These are phyloP conservation scores for Dactylis glomerata DNA, from an alignment of 176 grass and related monocot genomes.

Conservation along the genomic window DNA sequence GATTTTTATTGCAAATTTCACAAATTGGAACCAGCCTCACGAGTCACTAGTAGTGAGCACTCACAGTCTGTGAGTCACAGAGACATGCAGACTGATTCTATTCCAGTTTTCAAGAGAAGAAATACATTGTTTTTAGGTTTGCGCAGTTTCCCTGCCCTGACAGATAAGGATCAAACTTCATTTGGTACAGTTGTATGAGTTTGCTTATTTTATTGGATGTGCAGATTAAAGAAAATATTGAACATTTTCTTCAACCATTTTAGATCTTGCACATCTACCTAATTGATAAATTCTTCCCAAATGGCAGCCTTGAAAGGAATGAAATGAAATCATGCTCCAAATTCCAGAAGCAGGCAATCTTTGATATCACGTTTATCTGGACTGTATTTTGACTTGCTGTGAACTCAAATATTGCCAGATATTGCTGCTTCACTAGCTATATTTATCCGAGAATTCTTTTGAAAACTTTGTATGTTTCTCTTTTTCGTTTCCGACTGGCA, in stretches of 20 bases:
- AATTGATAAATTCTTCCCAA: background rate
- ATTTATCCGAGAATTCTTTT: background rate
- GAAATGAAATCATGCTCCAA: background rate
- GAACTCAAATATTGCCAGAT: constrained; percentile 3
- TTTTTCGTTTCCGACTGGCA: background rate
- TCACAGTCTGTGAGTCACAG: no score
- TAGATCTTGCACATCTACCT: background rate
- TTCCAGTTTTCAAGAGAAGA: background rate
- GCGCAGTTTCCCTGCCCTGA: background rate
- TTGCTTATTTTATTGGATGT: background rate
- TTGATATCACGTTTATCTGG: background rate
- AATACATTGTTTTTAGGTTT: background rate
- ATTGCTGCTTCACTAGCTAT: background rate
- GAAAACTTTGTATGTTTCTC: background rate
- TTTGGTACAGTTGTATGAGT: constrained; percentile 4
- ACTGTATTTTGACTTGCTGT: constrained; percentile 8
- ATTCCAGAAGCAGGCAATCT: background rate
- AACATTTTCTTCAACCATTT: background rate
- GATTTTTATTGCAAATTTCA: background rate
- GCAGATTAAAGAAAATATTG: constrained; percentile 13
- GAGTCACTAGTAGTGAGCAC: constrained; percentile 12
- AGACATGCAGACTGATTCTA: background rate
- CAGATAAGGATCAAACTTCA: background rate
- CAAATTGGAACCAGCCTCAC: background rate
- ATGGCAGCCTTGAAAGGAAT: background rate